Conservation (phyloP, 2,329 filamentous ascomycete genomes). For the Talaromyces sp. region DNA sequence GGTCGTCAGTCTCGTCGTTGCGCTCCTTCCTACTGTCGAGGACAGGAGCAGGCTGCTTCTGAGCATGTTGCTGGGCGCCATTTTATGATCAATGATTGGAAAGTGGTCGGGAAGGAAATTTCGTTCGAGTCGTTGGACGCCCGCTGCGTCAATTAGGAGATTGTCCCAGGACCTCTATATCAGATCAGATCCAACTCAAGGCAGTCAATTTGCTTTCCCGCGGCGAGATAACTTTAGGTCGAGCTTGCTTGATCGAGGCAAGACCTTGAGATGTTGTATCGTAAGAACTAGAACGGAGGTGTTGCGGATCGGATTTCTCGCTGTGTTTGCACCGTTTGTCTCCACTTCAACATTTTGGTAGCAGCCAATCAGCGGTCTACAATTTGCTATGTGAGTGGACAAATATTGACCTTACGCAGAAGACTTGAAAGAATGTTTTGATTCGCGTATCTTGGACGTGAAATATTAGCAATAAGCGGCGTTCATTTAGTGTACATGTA, state of each 20-base stretch:
- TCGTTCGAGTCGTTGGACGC: neutral
- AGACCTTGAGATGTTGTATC: neutral
- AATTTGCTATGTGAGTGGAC: neutral
- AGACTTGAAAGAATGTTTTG: too few species aligned
- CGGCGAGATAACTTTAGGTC: neutral
- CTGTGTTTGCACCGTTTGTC: conserved; percentile 16
- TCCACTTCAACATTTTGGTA: neutral
- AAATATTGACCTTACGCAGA: too few species aligned
- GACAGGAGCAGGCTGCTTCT: conserved; percentile 9
- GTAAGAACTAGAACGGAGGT: neutral
- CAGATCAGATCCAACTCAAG: neutral
- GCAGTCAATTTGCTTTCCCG: neutral
- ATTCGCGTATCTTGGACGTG: neutral
- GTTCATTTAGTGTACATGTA: neutral
- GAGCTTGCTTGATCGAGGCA: neutral
- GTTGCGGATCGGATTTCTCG: conserved; percentile 2
- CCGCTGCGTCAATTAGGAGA: neutral
- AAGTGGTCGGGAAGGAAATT: neutral
- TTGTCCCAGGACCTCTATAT: neutral
- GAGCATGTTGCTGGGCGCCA: conserved; percentile 27
- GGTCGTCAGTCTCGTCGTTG: neutral
- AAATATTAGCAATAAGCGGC: neutral
- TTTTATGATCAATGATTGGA: conserved; percentile 16
- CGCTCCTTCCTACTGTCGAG: neutral
- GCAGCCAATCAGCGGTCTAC: neutral